These are phyloP conservation scores for Casuarina equisetifolia DNA, from an alignment of 306 rosid species.

Conservation along the genomic window DNA sequence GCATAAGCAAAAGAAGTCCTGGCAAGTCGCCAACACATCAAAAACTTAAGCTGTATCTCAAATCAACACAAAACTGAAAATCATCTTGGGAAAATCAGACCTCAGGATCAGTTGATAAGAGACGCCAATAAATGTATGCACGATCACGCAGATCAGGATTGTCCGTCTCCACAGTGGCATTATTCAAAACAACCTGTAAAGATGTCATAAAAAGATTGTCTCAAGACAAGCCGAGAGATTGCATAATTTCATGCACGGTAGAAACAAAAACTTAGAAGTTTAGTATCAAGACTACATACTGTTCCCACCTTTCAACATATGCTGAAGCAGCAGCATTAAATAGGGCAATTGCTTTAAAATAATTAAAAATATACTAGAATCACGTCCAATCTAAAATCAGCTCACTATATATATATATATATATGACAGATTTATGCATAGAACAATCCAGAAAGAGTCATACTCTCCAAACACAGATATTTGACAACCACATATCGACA, in stretches of 20 bases:
- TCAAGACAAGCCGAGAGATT: neutral
- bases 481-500: neutral
- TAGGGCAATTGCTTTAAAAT: neutral
- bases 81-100: slow-evolving; percentile 17
- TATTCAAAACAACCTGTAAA: neutral
- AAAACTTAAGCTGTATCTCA: neutral
- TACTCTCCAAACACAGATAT: neutral
- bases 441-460: neutral
- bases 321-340: neutral
- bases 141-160: too few species aligned
- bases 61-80: neutral
- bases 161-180: too few species aligned
- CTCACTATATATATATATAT: too few species aligned
- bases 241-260: neutral
- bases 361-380: neutral
- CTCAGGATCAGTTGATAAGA: too few species aligned
- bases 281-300: neutral
- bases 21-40: too few species aligned
- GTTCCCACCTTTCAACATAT: neutral
- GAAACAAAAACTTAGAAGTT: neutral
- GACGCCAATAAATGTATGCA: too few species aligned
- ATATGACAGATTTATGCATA: neutral
- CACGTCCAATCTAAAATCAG: neutral
- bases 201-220: slow-evolving; percentile 24
- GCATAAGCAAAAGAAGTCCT: neutral